phyloP scores from a whole-genome alignment of 1,139 yeast species.

The Suhomyces maxii region DNA sequence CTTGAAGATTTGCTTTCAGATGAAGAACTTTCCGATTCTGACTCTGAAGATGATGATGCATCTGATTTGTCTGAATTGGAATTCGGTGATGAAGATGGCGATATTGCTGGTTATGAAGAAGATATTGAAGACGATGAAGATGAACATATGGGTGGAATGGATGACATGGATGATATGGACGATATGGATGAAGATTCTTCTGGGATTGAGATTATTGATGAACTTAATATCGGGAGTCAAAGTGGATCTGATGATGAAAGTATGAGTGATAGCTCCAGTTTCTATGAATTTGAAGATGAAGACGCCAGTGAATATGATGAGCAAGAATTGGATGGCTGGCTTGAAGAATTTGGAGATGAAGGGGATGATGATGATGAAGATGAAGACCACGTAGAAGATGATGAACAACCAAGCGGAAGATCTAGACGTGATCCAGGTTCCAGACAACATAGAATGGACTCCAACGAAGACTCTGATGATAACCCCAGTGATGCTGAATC shows the following conservation, averaged over 20 bases:
- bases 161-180: conserved; percentile 18
- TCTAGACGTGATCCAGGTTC: conserved; percentile 3
- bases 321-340: conserved; percentile 47
- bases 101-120: conserved; percentile 26
- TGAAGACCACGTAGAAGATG: conserved; percentile 3
- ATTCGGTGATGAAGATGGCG: conserved; percentile 21
- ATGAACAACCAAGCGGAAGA: not conserved
- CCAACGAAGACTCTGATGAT: conserved; percentile 21
- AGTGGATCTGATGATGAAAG: conserved; percentile 27
- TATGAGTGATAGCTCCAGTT: conserved; percentile 27
- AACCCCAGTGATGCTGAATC: conserved; percentile 26
- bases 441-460: conserved; percentile 3
- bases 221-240: conserved; percentile 32
- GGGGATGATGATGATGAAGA: conserved; percentile 8
- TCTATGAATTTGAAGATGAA: conserved; percentile 31
- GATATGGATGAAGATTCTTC: conserved; percentile 16
- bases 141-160: conserved; percentile 15
- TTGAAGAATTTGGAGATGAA: conserved; percentile 38
- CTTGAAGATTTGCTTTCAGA: conserved; percentile 39
- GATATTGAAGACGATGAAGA: conserved; percentile 26
- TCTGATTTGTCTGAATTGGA: conserved; percentile 33
- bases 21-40: conserved; percentile 27
- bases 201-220: conserved; percentile 46
- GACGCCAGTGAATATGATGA: conserved; percentile 38
- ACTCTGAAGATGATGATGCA: conserved; percentile 26